phyloP scores from a whole-genome alignment of 345 rosid genomes.

The Lepidium didymum region DNA sequence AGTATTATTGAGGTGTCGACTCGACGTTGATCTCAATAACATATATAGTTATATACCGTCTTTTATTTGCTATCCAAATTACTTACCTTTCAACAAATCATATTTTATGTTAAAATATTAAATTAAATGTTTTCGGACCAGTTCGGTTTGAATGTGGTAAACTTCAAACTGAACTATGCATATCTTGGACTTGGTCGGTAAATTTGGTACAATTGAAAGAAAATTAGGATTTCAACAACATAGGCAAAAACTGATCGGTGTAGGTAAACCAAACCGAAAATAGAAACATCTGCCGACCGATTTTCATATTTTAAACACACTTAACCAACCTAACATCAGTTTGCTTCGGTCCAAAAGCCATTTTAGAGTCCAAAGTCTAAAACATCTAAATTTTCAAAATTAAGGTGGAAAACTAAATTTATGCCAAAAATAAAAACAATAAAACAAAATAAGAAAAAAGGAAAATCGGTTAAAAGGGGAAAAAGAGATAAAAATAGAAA shows the following conservation, averaged over 20 bases:
- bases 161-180: background rate
- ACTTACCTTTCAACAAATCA: background rate
- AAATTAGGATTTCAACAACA: no score
- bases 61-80: background rate
- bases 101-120: background rate
- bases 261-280: background rate
- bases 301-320: background rate
- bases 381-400: background rate
- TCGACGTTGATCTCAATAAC: background rate
- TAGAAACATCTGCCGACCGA: background rate
- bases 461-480: conserved; percentile 10
- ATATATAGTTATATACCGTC: background rate
- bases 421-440: background rate
- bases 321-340: background rate
- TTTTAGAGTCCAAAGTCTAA: background rate
- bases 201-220: background rate
- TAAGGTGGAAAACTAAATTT: background rate
- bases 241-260: background rate
- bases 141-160: background rate
- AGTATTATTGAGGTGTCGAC: background rate
- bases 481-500: conserved; percentile 15
- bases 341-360: background rate
- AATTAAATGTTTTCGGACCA: background rate
- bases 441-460: background rate
- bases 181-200: background rate